Conservation (phyloP, 345 rosid species). For the Cardamine occulta region DNA sequence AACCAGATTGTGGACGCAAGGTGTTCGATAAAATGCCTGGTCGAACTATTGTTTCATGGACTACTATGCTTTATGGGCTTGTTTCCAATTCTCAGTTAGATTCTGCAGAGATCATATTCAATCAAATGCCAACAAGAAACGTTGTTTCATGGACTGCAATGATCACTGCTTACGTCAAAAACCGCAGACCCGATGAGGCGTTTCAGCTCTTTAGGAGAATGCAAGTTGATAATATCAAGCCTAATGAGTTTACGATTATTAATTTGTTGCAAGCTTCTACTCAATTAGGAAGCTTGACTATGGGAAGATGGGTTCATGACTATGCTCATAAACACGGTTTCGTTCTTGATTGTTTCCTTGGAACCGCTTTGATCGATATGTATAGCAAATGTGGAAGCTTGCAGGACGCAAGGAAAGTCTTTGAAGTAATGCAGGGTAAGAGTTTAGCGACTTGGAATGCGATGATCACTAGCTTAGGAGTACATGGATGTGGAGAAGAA, state of each 20-base stretch:
- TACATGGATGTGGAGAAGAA: slow-evolving; percentile 72
- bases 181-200: slow-evolving; percentile 56
- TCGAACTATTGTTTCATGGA: slow-evolving; percentile 67
- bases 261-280: slow-evolving; percentile 56
- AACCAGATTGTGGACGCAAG: slow-evolving; percentile 48
- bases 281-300: slow-evolving; percentile 58
- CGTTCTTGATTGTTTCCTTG: slow-evolving; percentile 59
- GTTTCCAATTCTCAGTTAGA: slow-evolving; percentile 52
- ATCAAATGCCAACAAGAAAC: slow-evolving; percentile 61
- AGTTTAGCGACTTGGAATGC: slow-evolving; percentile 77
- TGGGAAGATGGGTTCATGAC: slow-evolving; percentile 71
- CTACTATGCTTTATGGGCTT: slow-evolving; percentile 70
- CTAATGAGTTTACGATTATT: slow-evolving; percentile 71
- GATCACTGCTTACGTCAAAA: slow-evolving; percentile 63
- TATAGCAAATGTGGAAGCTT: slow-evolving; percentile 54
- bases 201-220: slow-evolving; percentile 62
- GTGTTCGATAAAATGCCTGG: slow-evolving; percentile 63
- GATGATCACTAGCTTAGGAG: slow-evolving; percentile 82
- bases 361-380: slow-evolving; percentile 57
- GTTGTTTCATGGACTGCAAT: slow-evolving; percentile 78
- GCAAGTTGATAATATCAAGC: slow-evolving; percentile 58
- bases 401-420: slow-evolving; percentile 62
- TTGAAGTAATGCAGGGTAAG: slow-evolving; percentile 54
- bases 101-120: slow-evolving; percentile 55
- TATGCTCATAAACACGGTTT: slow-evolving; percentile 59